These are phyloP conservation scores for Skeletonema menzelii DNA, from an alignment of 108 stramenopile species.

Conservation along the genomic window DNA sequence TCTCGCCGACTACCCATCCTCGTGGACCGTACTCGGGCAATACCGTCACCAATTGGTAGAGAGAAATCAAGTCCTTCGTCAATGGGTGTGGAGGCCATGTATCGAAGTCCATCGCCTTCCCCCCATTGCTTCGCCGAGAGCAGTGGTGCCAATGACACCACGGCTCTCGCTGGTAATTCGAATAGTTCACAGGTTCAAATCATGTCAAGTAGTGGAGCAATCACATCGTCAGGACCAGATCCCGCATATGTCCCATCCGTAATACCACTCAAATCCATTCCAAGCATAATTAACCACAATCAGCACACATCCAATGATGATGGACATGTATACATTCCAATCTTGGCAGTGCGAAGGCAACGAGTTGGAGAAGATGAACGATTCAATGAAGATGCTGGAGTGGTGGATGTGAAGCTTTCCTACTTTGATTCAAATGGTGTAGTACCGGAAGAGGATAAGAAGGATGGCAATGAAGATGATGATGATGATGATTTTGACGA, in stretches of 20 bases:
- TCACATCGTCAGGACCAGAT: background rate
- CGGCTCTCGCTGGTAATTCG: background rate
- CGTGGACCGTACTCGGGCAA: constrained; percentile 24
- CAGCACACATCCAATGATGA: constrained; percentile 5
- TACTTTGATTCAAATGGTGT: constrained; percentile 50
- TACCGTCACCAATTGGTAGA: constrained; percentile 8
- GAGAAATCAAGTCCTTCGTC: constrained; percentile 20
- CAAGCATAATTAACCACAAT: background rate
- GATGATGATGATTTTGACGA: constrained; percentile 57
- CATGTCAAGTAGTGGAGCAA: background rate
- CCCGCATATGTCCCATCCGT: background rate
- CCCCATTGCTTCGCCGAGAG: background rate
- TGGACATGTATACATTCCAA: constrained; percentile 59
- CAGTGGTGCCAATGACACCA: background rate
- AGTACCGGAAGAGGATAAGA: constrained; percentile 23
- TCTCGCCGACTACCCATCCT: constrained; percentile 22
- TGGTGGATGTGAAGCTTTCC: constrained; percentile 67
- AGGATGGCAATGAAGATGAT: constrained; percentile 36
- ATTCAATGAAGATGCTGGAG: constrained; percentile 80
- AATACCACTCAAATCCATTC: background rate
- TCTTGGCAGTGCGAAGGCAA: constrained; percentile 75
- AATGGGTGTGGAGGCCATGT: constrained; percentile 49
- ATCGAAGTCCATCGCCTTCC: constrained; percentile 29
- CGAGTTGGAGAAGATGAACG: constrained; percentile 79
- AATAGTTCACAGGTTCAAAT: background rate